phyloP scores from a whole-genome alignment of 2,329 filamentous ascomycete species.

The Aspergillus sp. region DNA sequence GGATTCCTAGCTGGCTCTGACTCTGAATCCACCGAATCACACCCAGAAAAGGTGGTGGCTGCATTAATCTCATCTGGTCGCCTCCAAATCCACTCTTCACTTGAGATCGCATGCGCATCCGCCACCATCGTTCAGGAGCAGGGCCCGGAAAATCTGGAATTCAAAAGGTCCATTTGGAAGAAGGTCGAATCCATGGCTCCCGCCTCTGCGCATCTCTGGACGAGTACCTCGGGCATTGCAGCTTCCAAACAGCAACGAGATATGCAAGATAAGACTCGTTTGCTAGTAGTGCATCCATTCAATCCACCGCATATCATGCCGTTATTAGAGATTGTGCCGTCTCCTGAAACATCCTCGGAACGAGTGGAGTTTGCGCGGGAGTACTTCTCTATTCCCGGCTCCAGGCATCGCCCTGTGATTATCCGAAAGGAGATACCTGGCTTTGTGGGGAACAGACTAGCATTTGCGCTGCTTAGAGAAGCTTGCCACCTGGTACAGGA shows the following conservation, averaged over 20 bases:
- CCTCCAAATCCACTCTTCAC: constrained; percentile 16
- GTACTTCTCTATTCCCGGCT: constrained; percentile 39
- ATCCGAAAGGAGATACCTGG: constrained; percentile 54
- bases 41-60: neutral
- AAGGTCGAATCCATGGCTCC: constrained; percentile 50
- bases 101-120: constrained; percentile 19
- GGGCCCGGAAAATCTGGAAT: constrained; percentile 53
- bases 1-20: constrained; percentile 1
- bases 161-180: constrained; percentile 55
- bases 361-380: constrained; percentile 27
- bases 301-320: constrained; percentile 65
- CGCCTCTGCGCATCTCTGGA: constrained; percentile 53
- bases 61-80: constrained; percentile 17
- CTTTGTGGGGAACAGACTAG: constrained; percentile 59
- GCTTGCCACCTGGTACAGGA: constrained; percentile 55
- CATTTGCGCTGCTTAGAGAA: constrained; percentile 57
- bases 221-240: constrained; percentile 58
- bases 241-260: constrained; percentile 49
- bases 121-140: constrained; percentile 61
- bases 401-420: constrained; percentile 45
- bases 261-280: constrained; percentile 45
- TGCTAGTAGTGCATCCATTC: constrained; percentile 61
- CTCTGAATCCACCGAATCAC: neutral
- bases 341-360: constrained; percentile 39
- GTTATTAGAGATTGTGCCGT: constrained; percentile 58